Evolutionary conservation across 306 rosid genomes (phyloP).

Genomic region (Begonia masoniana): DNA sequence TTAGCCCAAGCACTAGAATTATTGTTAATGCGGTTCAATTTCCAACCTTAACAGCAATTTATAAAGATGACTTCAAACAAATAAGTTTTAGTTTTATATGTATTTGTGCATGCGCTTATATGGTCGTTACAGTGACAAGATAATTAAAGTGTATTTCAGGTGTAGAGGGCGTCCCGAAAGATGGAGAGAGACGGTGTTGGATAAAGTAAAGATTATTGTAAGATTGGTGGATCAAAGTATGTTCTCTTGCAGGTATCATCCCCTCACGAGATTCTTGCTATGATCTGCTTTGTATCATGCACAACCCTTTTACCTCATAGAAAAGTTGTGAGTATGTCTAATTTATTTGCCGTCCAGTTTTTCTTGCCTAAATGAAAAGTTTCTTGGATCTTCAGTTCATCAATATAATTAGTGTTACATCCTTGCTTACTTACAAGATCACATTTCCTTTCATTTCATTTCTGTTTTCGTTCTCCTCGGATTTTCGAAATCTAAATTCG

Average conservation of each 20-base stretch:
- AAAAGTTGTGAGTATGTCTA: slow-evolving; percentile 32
- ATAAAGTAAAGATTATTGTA: slow-evolving; percentile 35
- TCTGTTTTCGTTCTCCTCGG: no score
- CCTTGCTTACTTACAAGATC: no score
- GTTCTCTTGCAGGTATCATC: slow-evolving; percentile 30
- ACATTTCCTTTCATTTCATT: no score
- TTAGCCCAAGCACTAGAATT: background rate
- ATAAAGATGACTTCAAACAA: background rate
- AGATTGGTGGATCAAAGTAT: slow-evolving; percentile 39
- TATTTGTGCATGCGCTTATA: slow-evolving; percentile 3
- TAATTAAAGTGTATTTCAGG: slow-evolving; percentile 23
- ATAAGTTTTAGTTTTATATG: background rate
- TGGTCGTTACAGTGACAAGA: slow-evolving; percentile 10
- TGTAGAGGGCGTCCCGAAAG: slow-evolving; percentile 15
- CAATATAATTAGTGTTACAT: background rate
- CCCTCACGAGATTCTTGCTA: slow-evolving; percentile 33
- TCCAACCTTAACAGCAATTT: background rate
- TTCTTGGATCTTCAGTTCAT: background rate
- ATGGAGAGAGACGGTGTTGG: slow-evolving; percentile 35
- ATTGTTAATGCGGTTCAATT: background rate
- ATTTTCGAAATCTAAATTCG: no score
- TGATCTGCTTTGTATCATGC: slow-evolving; percentile 70
- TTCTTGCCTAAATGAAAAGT: slow-evolving; percentile 14
- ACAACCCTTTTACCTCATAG: slow-evolving; percentile 38
- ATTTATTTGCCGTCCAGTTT: slow-evolving; percentile 17